Evolutionary conservation across 1,139 yeast genomes (phyloP).

Genomic region (Ogataea hybrid): DNA sequence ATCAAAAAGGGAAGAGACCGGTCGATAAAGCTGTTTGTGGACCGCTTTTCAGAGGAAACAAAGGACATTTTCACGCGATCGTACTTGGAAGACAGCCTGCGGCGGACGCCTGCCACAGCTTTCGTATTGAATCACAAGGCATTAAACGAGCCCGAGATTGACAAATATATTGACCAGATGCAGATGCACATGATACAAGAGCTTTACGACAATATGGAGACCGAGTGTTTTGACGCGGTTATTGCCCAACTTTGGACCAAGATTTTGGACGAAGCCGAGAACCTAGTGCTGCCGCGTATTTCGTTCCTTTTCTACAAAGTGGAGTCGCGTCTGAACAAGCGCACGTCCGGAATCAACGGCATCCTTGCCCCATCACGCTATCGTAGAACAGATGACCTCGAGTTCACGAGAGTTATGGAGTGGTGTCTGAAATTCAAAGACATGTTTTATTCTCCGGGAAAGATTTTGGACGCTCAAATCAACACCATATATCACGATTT

Average conservation of each 20-base stretch:
- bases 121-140: slow-evolving; percentile 20
- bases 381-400: slow-evolving; percentile 23
- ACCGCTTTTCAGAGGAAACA: slow-evolving; percentile 23
- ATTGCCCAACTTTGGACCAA: slow-evolving; percentile 27
- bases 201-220: slow-evolving; percentile 29
- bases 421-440: slow-evolving; percentile 30
- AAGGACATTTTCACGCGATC: slow-evolving; percentile 26
- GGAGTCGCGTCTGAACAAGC: slow-evolving; percentile 24
- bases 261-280: slow-evolving; percentile 27
- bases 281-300: slow-evolving; percentile 29
- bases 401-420: slow-evolving; percentile 28
- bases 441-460: slow-evolving; percentile 27
- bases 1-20: slow-evolving; percentile 27
- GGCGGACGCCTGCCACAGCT: slow-evolving; percentile 19
- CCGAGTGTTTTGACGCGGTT: slow-evolving; percentile 28
- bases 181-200: slow-evolving; percentile 23
- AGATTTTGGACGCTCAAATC: slow-evolving; percentile 21
- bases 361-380: slow-evolving; percentile 10
- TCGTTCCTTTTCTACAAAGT: slow-evolving; percentile 26
- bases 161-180: slow-evolving; percentile 23
- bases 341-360: slow-evolving; percentile 14
- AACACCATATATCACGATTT: slow-evolving; percentile 24
- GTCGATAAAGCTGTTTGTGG: slow-evolving; percentile 27
- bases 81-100: slow-evolving; percentile 26
- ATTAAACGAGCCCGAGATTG: slow-evolving; percentile 24